Base-by-base conservation (phyloP, 768 basidiomycete species). In the Royoungia palumana region DNA sequence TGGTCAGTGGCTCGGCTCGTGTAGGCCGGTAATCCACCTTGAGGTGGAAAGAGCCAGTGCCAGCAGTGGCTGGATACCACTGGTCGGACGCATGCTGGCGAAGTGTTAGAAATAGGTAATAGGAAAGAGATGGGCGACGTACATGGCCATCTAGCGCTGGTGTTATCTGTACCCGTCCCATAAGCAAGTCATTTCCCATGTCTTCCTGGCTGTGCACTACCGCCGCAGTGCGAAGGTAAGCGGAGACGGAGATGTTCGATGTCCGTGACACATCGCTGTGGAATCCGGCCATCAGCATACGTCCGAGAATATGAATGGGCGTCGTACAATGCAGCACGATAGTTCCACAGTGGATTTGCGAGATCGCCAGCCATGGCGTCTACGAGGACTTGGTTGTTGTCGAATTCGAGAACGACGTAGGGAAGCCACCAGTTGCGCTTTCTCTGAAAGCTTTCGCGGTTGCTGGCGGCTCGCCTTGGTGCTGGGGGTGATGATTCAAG, bases 351-450 rank as follows among this genome's bases (percentile, higher is more conserved):
- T 4, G 96, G 96, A 58, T 77, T 83, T 12, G 80, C 62, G 42
- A 98, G 79, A 68, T 97, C 92, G n/a, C 95, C 96, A 9, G 90
- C 94, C 61, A 97, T 78, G 11, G 94, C 94, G 72, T 98, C 95
- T 48, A 98, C 86, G 56, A 99, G 73, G 59, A 98, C 85, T 68
- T 98, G 94, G 70, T 98, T 98, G 77, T 92, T 93, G 73, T 93
- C 89, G 74, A 94, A 95, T 71, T 97, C 94, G 58, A 99, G 84
- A 35, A 98, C 96, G 65, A 98, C 89, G 59, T 89, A 98, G 24
- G 96, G 96, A 30, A 99, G 78, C 89, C 89, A 94, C 87, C 87
- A 86, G 70, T 85, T 87, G 51, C 94, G 91, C 68, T 85, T 91
- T 56, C 96, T 79, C 66, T 95, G 94, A 66, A 94, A 73, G 62